Evolutionary conservation across 805 yeast species (phyloP).

Genomic region (Ogataea parapolymorpha): DNA sequence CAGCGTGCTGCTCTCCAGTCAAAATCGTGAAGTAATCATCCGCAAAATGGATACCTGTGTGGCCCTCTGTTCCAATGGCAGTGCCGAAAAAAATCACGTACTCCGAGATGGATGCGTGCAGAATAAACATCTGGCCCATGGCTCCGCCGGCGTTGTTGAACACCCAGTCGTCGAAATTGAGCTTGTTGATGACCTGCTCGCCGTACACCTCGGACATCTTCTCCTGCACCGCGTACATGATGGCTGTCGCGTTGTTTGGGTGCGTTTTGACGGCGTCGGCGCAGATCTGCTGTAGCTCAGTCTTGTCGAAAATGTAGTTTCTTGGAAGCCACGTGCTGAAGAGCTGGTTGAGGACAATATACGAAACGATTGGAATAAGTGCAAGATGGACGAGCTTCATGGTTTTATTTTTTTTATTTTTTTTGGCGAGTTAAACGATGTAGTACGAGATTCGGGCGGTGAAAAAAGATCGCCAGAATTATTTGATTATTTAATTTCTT

Average conservation of each 20-base stretch:
- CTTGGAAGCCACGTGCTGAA: conserved; percentile 67
- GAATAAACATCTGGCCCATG: conserved; percentile 92
- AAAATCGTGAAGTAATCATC: conserved; percentile 94
- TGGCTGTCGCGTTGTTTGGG: conserved; percentile 57
- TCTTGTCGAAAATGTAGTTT: conserved; percentile 68
- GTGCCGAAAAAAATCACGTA: conserved; percentile 92
- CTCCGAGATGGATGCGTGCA: conserved; percentile 93
- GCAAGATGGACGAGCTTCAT: conserved; percentile 18
- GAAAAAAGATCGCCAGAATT: background rate
- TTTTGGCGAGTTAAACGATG: conserved; percentile 2
- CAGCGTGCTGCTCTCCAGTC: conserved; percentile 74
- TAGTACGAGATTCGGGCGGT: conserved; percentile 3
- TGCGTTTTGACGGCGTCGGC: conserved; percentile 50
- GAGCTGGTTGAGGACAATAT: conserved; percentile 37
- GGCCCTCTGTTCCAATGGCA: conserved; percentile 95
- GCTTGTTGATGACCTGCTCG: conserved; percentile 58
- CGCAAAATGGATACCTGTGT: conserved; percentile 94
- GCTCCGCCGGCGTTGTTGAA: conserved; percentile 99
- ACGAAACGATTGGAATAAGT: conserved; percentile 27
- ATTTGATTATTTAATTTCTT: background rate
- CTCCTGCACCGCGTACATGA: conserved; percentile 60
- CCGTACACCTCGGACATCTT: conserved; percentile 66
- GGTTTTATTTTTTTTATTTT: conserved; percentile 4
- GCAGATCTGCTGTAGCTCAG: conserved; percentile 55
- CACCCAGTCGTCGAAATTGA: conserved; percentile 83